Evolutionary conservation across 305 asterid species (phyloP).

Genomic region (Caryopteris hybrid): DNA sequence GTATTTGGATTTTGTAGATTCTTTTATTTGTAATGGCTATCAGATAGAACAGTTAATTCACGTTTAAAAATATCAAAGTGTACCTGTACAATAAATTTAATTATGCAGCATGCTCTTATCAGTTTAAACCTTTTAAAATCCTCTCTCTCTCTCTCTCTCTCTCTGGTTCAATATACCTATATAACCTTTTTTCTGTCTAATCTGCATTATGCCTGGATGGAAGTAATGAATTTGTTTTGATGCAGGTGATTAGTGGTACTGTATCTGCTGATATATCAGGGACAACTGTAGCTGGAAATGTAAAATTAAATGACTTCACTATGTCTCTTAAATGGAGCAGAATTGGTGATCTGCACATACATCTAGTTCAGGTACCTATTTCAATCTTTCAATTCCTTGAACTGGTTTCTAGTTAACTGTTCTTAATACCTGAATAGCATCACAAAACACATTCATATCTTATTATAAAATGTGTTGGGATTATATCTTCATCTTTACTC

Average conservation of each 20-base stretch:
- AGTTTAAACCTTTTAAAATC: not conserved
- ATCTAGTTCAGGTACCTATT: constrained; percentile 64
- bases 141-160: not conserved
- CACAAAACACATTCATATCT: not conserved
- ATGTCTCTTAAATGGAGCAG: constrained; percentile 82
- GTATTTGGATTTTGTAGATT: not conserved
- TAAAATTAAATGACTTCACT: constrained; percentile 51
- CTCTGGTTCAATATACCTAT: not conserved
- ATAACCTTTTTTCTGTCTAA: too few relatives aligned
- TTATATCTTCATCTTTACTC: too few relatives aligned
- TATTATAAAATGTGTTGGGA: not conserved
- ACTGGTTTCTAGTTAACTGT: not conserved
- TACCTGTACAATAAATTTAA: not conserved
- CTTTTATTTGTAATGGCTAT: not conserved
- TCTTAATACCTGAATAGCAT: not conserved
- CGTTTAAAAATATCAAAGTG: not conserved
- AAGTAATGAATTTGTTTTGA: constrained; percentile 10
- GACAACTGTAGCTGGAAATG: constrained; percentile 47
- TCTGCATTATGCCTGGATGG: not conserved
- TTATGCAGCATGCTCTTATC: not conserved
- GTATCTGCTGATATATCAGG: constrained; percentile 53
- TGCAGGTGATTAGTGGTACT: constrained; percentile 71
- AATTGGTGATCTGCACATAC: constrained; percentile 78
- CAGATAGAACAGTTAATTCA: not conserved
- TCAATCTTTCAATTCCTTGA: not conserved